Conservation (phyloP, 2,329 filamentous ascomycete genomes). For the Keithomyces neogunnii region DNA sequence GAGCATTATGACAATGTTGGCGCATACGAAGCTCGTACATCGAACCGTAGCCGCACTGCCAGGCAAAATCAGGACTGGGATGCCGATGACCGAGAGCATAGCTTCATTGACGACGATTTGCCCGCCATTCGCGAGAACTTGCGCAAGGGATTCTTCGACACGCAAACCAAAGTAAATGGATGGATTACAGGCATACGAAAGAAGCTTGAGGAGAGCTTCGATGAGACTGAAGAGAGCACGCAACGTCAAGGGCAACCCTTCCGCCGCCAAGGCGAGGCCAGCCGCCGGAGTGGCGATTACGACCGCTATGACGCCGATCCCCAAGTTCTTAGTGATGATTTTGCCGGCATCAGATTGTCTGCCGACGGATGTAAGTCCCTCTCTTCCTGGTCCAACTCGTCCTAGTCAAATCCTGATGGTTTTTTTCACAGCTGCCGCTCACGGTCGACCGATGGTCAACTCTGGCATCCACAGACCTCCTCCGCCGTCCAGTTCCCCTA, state of each 20-base stretch:
- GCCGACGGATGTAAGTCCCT: slow-evolving; percentile 50
- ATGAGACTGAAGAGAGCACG: slow-evolving; percentile 51
- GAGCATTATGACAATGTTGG: slow-evolving; percentile 72
- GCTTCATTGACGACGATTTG: slow-evolving; percentile 92
- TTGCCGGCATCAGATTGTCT: slow-evolving; percentile 60
- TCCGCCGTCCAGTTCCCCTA: slow-evolving; percentile 43
- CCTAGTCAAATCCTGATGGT: not conserved
- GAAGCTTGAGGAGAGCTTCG: slow-evolving; percentile 82
- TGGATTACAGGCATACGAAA: slow-evolving; percentile 93
- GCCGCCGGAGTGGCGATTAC: slow-evolving; percentile 74
- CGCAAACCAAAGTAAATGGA: slow-evolving; percentile 82
- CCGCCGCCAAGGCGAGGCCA: slow-evolving; percentile 51
- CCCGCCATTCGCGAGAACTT: slow-evolving; percentile 90
- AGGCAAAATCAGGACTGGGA: slow-evolving; percentile 28
- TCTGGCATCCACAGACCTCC: slow-evolving; percentile 71
- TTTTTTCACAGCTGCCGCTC: slow-evolving; percentile 16
- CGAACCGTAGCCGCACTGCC: slow-evolving; percentile 32
- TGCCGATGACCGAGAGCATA: slow-evolving; percentile 66
- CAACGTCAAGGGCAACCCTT: slow-evolving; percentile 21
- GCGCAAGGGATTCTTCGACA: slow-evolving; percentile 89
- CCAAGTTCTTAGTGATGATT: slow-evolving; percentile 82
- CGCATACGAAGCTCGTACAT: slow-evolving; percentile 48
- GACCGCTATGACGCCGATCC: slow-evolving; percentile 93
- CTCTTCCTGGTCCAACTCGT: not conserved
- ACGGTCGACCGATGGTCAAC: slow-evolving; percentile 44